Percentiles rank a stretch among this genome's conserved stretches.
These are phyloP conservation scores for Fusarium citri DNA, from an alignment of 2,329 filamentous ascomycete species.

Conservation along the genomic window DNA sequence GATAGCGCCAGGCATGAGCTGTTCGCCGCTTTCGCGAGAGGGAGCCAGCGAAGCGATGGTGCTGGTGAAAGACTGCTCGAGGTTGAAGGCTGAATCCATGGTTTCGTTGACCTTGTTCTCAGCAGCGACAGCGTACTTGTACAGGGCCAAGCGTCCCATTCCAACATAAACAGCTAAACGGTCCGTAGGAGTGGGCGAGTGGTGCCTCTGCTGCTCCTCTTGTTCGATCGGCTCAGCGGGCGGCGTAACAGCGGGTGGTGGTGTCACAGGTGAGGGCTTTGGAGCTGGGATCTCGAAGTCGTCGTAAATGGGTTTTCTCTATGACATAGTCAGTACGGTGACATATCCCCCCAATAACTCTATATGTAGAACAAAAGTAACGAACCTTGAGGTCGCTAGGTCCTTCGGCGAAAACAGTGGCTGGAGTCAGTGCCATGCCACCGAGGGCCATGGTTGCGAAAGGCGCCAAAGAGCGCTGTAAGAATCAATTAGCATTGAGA, in stretches of 20 bases:
- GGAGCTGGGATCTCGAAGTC: conserved; percentile 64
- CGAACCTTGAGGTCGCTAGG: conserved; percentile 53
- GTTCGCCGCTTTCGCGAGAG: conserved; percentile 85
- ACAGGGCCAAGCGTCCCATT: conserved; percentile 81
- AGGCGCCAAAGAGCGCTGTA: conserved; percentile 64
- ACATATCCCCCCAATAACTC: background rate
- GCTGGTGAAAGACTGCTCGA: conserved; percentile 90
- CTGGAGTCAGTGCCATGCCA: conserved; percentile 60
- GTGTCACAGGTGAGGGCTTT: conserved; percentile 48
- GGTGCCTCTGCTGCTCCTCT: conserved; percentile 50
- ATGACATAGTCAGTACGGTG: conserved; percentile 15
- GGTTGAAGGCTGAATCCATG: conserved; percentile 82
- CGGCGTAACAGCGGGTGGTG: conserved; percentile 46
- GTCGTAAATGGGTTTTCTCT: conserved; percentile 84
- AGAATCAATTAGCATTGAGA: conserved; percentile 47
- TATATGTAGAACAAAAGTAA: background rate
- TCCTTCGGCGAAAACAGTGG: conserved; percentile 64
- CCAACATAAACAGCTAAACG: conserved; percentile 87
- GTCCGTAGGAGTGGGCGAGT: conserved; percentile 84
- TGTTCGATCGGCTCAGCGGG: conserved; percentile 50
- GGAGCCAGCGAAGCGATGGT: conserved; percentile 92
- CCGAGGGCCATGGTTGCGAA: conserved; percentile 65
- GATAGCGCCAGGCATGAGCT: conserved; percentile 86
- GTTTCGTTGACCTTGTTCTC: conserved; percentile 87
- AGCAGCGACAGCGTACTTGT: conserved; percentile 77